Conservation (phyloP, 2,329 filamentous ascomycete species). For the Grosmannia serpens region DNA sequence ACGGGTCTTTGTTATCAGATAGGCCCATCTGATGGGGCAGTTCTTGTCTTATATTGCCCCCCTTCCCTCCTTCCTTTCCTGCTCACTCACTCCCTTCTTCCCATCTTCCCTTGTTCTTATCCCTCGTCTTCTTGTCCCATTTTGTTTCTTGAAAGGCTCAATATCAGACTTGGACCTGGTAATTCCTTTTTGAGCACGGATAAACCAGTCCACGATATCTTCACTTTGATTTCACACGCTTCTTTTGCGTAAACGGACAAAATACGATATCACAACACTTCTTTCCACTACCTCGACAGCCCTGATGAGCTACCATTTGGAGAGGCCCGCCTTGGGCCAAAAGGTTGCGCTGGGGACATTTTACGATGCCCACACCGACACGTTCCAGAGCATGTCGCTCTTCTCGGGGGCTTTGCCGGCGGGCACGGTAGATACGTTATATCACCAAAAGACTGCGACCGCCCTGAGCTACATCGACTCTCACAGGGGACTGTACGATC, state of each 20-base stretch:
- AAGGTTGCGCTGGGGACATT: slow-evolving; percentile 3
- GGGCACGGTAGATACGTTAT: not conserved
- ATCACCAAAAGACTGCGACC: not conserved
- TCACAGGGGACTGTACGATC: not conserved
- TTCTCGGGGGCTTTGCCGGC: not conserved
- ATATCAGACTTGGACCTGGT: too few relatives aligned
- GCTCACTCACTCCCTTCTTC: not conserved
- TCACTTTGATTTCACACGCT: not conserved
- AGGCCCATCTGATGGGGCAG: too few relatives aligned
- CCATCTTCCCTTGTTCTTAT: not conserved
- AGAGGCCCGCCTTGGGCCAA: slow-evolving; percentile 6
- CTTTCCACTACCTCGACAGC: not conserved
- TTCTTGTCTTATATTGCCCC: too few relatives aligned
- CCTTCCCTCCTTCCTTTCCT: not conserved
- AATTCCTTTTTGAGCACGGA: too few relatives aligned
- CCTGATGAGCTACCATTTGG: not conserved
- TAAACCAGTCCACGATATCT: too few relatives aligned
- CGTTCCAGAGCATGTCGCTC: slow-evolving; percentile 1
- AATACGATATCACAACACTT: not conserved
- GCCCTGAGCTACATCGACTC: not conserved
- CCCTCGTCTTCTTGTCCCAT: not conserved
- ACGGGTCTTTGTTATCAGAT: not conserved
- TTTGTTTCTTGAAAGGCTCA: too few relatives aligned
- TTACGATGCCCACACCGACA: slow-evolving; percentile 8
- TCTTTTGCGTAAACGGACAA: not conserved